Percentiles rank a stretch among this genome's conserved stretches.
Evolutionary conservation across 2,329 filamentous ascomycete genomes (phyloP).

Genomic region (Phialemoniopsis sp.): DNA sequence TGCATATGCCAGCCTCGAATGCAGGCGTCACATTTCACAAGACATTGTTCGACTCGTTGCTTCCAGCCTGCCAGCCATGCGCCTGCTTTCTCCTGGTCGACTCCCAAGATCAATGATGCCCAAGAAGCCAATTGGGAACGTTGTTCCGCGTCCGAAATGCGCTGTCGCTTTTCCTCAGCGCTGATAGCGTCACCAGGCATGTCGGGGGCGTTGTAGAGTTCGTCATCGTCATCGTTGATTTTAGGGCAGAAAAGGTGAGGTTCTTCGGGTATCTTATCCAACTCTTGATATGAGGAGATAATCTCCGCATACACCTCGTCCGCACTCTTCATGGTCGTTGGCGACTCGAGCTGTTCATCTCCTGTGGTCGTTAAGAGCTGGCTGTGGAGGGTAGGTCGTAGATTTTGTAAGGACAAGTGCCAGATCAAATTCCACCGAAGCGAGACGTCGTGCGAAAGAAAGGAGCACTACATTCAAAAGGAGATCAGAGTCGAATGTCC

Average conservation of each 20-base stretch:
- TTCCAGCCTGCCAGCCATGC: slow-evolving; percentile 58
- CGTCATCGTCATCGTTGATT: slow-evolving; percentile 55
- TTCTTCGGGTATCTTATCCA: slow-evolving; percentile 37
- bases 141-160: slow-evolving; percentile 49
- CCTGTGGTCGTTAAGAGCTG: too few relatives aligned
- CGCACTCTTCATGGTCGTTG: slow-evolving; percentile 27
- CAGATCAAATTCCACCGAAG: too few relatives aligned
- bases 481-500: too few relatives aligned
- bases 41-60: slow-evolving; percentile 48
- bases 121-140: slow-evolving; percentile 62
- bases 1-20: slow-evolving; percentile 71
- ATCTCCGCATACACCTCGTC: slow-evolving; percentile 32
- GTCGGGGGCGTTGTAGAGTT: slow-evolving; percentile 57
- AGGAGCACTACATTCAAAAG: too few relatives aligned
- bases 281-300: slow-evolving; percentile 35
- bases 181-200: slow-evolving; percentile 42
- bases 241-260: slow-evolving; percentile 68
- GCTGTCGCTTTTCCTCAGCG: slow-evolving; percentile 35
- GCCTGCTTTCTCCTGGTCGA: slow-evolving; percentile 56
- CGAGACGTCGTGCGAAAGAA: too few relatives aligned
- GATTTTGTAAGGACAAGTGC: too few relatives aligned
- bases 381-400: too few relatives aligned
- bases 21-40: slow-evolving; percentile 65
- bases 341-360: background rate
- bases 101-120: slow-evolving; percentile 65